Conservation (phyloP, 2,329 filamentous ascomycete genomes). For the Sclerotinia nivalis region DNA sequence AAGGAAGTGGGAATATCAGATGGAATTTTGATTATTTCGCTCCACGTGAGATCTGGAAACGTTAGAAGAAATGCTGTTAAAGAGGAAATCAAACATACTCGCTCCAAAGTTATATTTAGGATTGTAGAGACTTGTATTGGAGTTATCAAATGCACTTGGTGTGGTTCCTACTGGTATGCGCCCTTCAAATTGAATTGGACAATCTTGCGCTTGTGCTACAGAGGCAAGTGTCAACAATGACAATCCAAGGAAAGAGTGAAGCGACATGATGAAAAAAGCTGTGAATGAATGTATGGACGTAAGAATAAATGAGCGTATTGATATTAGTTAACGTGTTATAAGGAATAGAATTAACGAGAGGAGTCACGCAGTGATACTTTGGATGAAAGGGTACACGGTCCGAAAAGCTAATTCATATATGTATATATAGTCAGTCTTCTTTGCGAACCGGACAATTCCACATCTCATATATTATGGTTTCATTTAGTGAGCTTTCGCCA, state of each 20-base stretch:
- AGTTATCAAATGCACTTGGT: conserved; percentile 46
- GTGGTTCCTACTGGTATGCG: conserved; percentile 46
- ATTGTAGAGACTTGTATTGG: conserved; percentile 49
- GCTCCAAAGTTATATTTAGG: conserved; percentile 54
- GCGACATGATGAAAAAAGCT: conserved; percentile 23
- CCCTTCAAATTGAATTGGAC: conserved; percentile 50
- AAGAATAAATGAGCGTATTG: neutral
- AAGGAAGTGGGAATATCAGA: conserved; percentile 43
- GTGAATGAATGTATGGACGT: conserved; percentile 2
- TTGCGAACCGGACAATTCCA: neutral
- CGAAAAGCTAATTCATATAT: neutral
- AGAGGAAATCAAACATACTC: conserved; percentile 34
- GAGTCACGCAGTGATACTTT: conserved; percentile 15
- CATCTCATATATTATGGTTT: conserved; percentile 5
- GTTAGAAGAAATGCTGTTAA: neutral
- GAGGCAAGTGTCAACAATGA: conserved; percentile 29
- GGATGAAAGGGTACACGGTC: conserved; percentile 16
- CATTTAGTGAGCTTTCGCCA: neutral
- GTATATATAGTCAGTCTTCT: conserved; percentile 8
- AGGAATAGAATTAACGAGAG: conserved; percentile 12
- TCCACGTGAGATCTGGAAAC: conserved; percentile 49
- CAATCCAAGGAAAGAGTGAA: conserved; percentile 17
- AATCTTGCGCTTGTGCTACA: conserved; percentile 39
- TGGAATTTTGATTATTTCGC: conserved; percentile 52
- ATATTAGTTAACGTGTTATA: neutral